Evolutionary conservation across 2,329 filamentous ascomycete genomes (phyloP).

Genomic region (Trichoderma sp.): DNA sequence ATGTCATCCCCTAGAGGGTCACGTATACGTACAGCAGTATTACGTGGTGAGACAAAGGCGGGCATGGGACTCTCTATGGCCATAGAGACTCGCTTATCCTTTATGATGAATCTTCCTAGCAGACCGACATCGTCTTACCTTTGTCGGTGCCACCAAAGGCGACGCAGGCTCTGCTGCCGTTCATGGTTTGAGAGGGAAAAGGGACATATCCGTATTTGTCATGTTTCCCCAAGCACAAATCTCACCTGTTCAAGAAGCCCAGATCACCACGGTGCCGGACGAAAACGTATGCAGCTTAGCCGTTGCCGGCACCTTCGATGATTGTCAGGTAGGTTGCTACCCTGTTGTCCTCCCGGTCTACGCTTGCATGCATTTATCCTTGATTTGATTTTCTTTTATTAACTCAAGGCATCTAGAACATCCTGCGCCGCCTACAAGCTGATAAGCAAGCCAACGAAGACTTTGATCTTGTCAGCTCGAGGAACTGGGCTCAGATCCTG

Average conservation of each 20-base stretch:
- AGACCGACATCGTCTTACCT: conserved; percentile 76
- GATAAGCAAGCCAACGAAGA: conserved; percentile 79
- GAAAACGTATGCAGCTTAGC: conserved; percentile 89
- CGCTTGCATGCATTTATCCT: background rate
- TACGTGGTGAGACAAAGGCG: background rate
- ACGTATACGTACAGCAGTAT: conserved; percentile 1
- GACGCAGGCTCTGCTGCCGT: conserved; percentile 94
- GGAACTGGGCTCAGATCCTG: conserved; percentile 93
- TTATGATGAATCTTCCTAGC: conserved; percentile 20
- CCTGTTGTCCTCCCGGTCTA: background rate
- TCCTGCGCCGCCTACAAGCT: conserved; percentile 88
- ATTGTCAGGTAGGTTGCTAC: conserved; percentile 68
- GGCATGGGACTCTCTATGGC: background rate
- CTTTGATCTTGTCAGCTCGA: conserved; percentile 89
- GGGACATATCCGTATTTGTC: conserved; percentile 95
- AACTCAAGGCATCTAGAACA: conserved; percentile 80
- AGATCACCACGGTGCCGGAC: conserved; percentile 94
- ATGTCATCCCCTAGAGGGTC: background rate
- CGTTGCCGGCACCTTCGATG: conserved; percentile 88
- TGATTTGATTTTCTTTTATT: conserved; percentile 69
- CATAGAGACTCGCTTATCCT: conserved; percentile 4
- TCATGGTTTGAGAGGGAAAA: conserved; percentile 90
- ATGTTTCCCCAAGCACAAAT: conserved; percentile 88
- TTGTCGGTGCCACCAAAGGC: conserved; percentile 82
- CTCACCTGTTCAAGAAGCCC: conserved; percentile 87